Percentiles rank a stretch among this genome's conserved stretches.
Evolutionary conservation across 2,329 filamentous ascomycete species (phyloP).

Genomic region (Aspergillus ustus): DNA sequence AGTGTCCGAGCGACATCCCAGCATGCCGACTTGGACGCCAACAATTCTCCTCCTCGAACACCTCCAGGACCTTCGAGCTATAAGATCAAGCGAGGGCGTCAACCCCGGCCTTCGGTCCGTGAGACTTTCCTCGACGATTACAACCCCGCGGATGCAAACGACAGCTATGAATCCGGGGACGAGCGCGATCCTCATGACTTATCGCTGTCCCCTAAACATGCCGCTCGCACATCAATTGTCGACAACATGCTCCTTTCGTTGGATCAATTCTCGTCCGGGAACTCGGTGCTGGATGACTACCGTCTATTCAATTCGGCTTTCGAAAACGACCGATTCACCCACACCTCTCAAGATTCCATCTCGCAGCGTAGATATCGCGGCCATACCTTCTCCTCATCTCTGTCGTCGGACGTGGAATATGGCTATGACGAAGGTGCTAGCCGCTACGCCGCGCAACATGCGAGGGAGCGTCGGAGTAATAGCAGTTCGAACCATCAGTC

Average conservation of each 20-base stretch:
- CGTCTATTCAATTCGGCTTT: slow-evolving; percentile 47
- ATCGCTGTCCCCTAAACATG: slow-evolving; percentile 74
- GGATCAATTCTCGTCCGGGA: slow-evolving; percentile 70
- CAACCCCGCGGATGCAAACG: slow-evolving; percentile 38
- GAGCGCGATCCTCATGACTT: slow-evolving; percentile 70
- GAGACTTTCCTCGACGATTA: slow-evolving; percentile 47
- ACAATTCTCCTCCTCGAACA: slow-evolving; percentile 45
- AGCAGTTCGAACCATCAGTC: slow-evolving; percentile 75
- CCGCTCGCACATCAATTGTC: slow-evolving; percentile 87
- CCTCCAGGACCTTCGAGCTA: slow-evolving; percentile 43
- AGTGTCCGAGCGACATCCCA: slow-evolving; percentile 35
- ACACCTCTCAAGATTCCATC: slow-evolving; percentile 35
- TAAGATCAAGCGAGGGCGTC: slow-evolving; percentile 34
- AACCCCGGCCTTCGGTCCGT: slow-evolving; percentile 41
- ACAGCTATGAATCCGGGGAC: slow-evolving; percentile 42
- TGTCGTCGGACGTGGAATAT: slow-evolving; percentile 61
- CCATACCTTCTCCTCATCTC: slow-evolving; percentile 64
- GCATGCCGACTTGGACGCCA: slow-evolving; percentile 28
- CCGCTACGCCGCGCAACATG: slow-evolving; percentile 47
- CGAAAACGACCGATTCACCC: slow-evolving; percentile 42
- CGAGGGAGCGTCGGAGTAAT: slow-evolving; percentile 71
- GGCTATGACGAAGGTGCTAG: slow-evolving; percentile 42
- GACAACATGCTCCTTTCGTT: slow-evolving; percentile 95
- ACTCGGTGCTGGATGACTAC: slow-evolving; percentile 42
- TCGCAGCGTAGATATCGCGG: slow-evolving; percentile 54